Percentiles rank a stretch among this genome's conserved stretches.
Conservation (phyloP, 441 rosid genomes). For the Viola pubescens region DNA sequence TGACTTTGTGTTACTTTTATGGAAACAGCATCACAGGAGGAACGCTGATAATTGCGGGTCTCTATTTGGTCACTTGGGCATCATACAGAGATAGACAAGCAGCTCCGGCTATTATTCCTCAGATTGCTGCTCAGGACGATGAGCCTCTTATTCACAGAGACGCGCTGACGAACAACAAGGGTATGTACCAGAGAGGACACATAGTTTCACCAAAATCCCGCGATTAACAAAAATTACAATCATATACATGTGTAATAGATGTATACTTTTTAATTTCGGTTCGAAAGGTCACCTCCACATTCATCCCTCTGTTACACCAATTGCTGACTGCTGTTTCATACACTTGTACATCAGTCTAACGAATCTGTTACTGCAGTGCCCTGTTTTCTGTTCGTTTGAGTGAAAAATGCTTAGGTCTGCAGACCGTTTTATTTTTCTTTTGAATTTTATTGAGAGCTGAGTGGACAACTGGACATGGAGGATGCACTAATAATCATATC, state of each 20-base stretch:
- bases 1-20: constrained; percentile 13
- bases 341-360: too few species aligned
- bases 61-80: constrained; percentile 93
- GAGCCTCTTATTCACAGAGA: constrained; percentile 53
- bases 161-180: constrained; percentile 30
- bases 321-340: too few species aligned
- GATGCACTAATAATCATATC: too few species aligned
- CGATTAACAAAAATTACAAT: constrained; percentile 20
- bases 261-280: too few species aligned
- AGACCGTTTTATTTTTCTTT: too few species aligned
- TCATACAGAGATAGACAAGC: constrained; percentile 55
- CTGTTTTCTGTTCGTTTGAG: too few species aligned
- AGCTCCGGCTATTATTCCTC: constrained; percentile 24
- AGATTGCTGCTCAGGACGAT: constrained; percentile 21
- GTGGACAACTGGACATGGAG: too few species aligned
- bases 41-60: constrained; percentile 68
- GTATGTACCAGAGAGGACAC: constrained; percentile 28
- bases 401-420: too few species aligned
- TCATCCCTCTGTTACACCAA: too few species aligned
- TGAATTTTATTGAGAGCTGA: too few species aligned
- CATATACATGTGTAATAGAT: not conserved
- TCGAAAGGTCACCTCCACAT: too few species aligned
- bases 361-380: too few species aligned
- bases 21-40: constrained; percentile 71
- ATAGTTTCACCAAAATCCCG: constrained; percentile 24